A percentile compares a stretch with the other conserved stretches of the same genome.
Evolutionary conservation across 2,329 filamentous ascomycete species (phyloP).

Genomic region (Fusarium bactridioides): DNA sequence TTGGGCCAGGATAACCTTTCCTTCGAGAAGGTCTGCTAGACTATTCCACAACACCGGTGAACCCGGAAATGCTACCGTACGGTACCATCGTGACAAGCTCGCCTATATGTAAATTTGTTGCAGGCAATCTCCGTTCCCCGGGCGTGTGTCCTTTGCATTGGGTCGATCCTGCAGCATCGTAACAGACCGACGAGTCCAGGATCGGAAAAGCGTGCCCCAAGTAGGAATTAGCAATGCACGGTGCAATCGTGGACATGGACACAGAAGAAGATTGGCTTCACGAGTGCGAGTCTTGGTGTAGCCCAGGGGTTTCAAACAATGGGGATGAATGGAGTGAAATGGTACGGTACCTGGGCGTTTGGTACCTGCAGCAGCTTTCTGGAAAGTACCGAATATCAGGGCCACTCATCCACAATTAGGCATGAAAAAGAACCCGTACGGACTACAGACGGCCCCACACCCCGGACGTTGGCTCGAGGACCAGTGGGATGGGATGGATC

Average conservation of each 20-base stretch:
- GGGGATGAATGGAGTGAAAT: neutral
- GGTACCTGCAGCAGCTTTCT: conserved; percentile 34
- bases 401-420: conserved; percentile 28
- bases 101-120: conserved; percentile 7
- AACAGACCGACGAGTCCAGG: conserved; percentile 15
- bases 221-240: conserved; percentile 1
- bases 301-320: conserved; percentile 26
- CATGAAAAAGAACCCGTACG: conserved; percentile 17
- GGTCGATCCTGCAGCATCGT: conserved; percentile 32
- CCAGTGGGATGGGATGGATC: conserved; percentile 5
- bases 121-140: conserved; percentile 35
- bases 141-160: conserved; percentile 34
- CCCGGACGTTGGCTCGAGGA: conserved; percentile 37
- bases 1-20: conserved; percentile 37
- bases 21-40: conserved; percentile 37
- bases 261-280: neutral
- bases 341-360: conserved; percentile 20
- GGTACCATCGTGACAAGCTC: conserved; percentile 19
- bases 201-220: conserved; percentile 22
- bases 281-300: conserved; percentile 22
- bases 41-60: conserved; percentile 30
- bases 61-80: conserved; percentile 29
- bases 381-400: conserved; percentile 33
- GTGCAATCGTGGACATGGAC: conserved; percentile 5
- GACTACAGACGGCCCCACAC: conserved; percentile 36